Base-by-base conservation (phyloP, 1,139 yeast species). In the Zygosaccharomyces sapae region DNA sequence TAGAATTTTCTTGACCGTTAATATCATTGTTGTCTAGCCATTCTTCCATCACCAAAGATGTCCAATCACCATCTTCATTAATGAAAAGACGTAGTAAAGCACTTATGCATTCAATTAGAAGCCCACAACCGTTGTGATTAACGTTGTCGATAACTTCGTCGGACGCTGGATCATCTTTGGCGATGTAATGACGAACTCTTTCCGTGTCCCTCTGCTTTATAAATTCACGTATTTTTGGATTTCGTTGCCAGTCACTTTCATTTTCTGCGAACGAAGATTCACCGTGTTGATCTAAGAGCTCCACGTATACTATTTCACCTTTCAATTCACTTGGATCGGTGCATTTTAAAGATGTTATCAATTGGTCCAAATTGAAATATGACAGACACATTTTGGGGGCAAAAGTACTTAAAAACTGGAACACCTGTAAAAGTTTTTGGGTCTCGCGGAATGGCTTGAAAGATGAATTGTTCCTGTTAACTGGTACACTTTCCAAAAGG, bases 21-120 rank as follows among this genome's bases (percentile, higher is more conserved):
- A 59, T 55, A 25, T 56, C 54, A 18, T 46, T 43, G n/a, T 50
- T 51, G 5, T 54, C 60, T 27, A 53, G 43, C 62, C 64, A 61
- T 34, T 62, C 62, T 12, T 65, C 71, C 10, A 62, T 62, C 0
- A 68, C 68, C 7, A 59, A 51, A 19, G 63, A 60, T 6, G 55
- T 59, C 61, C 69, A 68, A 19, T 65, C 67, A 7, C 68, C 68
- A 12, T 55, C 55, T 44, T 66, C 69, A 46, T 61, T 53, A 4
- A 62, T 55, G 34, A 65, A 58, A 27, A 58, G 51, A 37, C 64
- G 56, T 43, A 49, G 55, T 49, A 50, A 51, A 48, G 62, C 55
- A 16, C 55, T 52, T 41, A 63, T 58, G n/a, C 55, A 48, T 43
- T 65, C 69, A 2, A 65, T 52, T 1, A 62, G 27, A 24, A 65